Base-by-base conservation (phyloP, 805 yeast genomes). In the Huiozyma sinensis region DNA sequence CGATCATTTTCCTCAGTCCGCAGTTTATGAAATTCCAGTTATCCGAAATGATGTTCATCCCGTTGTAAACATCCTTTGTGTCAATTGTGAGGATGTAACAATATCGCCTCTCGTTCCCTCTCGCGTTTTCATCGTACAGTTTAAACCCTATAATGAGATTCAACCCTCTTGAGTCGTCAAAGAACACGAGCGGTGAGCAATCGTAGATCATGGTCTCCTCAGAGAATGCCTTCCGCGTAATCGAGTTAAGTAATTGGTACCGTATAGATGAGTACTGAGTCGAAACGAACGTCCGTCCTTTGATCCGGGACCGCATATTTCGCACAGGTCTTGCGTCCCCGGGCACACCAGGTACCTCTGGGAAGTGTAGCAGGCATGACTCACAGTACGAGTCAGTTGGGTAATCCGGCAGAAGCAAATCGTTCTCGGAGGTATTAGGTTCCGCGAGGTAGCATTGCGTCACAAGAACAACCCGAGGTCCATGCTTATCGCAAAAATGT, bases 401-500 rank as follows among this genome's bases (percentile, higher is more conserved):
- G 55, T 65, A 67, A 31, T 62, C 58, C 41, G 73, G 67, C 32
- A 72, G 58, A 7, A 64, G 44, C 36, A 64, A 49, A 36, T 56
- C 55, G 2, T 45, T 47, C 1, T 57, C 43, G 24, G 51, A 54
- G 4, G 47, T 48, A 1, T 57, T 43, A n/a, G 49, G 48, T 3
- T 31, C 33, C 9, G 33, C 33, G n/a, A 31, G 11, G n/a, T 8
- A 8, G 13, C 40, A 36, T 51, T 79, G 85, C 0, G 88, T 79
- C 49, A 84, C 81, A 56, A 79, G 61, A 1, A 83, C 66, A 36
- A 78, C 72, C 9, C 79, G 67, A 0, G 90, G 89, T 0, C 90
- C 90, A 56, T 83, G 89, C 24, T 77, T 71, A 60, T 83, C 90
- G 59, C 90, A 83, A 59, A 83, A 83, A 56, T 83, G 90, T 0